Base-by-base conservation (phyloP, 2,329 filamentous ascomycete genomes). In the Talaromyces sp. region DNA sequence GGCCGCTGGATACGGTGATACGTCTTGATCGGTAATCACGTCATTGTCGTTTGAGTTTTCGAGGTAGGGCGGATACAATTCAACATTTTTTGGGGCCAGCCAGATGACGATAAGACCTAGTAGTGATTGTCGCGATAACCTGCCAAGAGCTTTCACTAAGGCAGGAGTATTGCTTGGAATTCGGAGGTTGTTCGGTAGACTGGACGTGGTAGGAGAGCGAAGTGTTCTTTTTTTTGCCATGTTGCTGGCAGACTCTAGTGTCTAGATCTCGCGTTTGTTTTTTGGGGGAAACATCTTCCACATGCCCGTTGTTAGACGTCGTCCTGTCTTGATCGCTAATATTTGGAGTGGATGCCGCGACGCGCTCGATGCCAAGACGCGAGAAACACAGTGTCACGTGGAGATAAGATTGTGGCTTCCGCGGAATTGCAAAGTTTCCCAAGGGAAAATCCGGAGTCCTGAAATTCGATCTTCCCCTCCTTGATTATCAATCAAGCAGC, bases 101-200 rank as follows among this genome's bases (percentile, higher is more conserved):
- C 91, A 96, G 75, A 88, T 82, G 21, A 91, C 80, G 0, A 83
- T 88, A 8, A 96, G 80, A 0, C 85, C 83, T 25, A 94, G 75
- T 21, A 96, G 81, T 0, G 88, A 85, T 48, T 85, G 77, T 53
- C 90, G 85, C 1, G 89, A 88, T 17, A 95, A 80, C 56, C 86
- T 86, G 60, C 78, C 81, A 51, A 96, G 79, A 40, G 82, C 79
- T 70, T 88, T 90, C 63, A 81, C 71, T 51, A 91, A 81, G 31
- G 84, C 78, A 46, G 82, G 77, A 67, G 87, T 88, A 59, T 82
- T 78, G 8, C 87, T 78, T 58, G 85, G 81, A 67, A 93, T 81
- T 65, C 85, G 85, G 63, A 91, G 79, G 28, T 83, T 81, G 53
- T 89, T 86, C n/a, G 87, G 81, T 52, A 94, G 81, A 63, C 87